Evolutionary conservation across 2,329 filamentous ascomycete genomes (phyloP), one percentile per base, ranked within the genome.

Genomic region (Clonostachys rhizophaga): DNA sequence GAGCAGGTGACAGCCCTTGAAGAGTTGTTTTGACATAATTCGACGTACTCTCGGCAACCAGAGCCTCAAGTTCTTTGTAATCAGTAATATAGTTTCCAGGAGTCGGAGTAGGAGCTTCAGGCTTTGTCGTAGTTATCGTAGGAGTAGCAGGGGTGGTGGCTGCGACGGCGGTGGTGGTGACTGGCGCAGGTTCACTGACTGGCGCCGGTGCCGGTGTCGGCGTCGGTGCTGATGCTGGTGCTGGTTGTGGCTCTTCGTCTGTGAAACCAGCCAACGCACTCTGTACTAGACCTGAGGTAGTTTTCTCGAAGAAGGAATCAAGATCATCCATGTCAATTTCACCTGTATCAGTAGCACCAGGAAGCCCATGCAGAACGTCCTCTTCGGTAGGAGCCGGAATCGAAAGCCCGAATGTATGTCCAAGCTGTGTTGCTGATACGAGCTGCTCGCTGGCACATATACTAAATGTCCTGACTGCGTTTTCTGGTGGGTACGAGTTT

Each of bases 11-110:
- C 12, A 72, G 51, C 20, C 66, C 68, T 50, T 70, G 64, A 8
- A 72, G 55, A 4, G 70, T 72, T 5, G 65, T 72, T 48, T 67
- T 67, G 39, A 72, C 70, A 45, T 72, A 72, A 47, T 72, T 68
- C 10, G 66, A 67, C 1, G 69, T 72, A 51, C 69, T 72, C 52
- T 71, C 67, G 0, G 67, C 69, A 11, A 72, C 69, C 18, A 72
- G 55, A 8, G 69, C 69, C 49, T 70, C 65, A 6, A 72, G 57
- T 40, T 71, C 69, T 50, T 71, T 67, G 44, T 69, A 69, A 47
- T 72, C 68, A 8, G 62, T 68, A 49, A 59, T 60, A 39, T 61
- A 46, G 17, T 11, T 39, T n/a, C 36, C 36, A 30, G 24, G 24
- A 30, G 39, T 66, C 62, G 36, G 61, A 42, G 24, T 18, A 6